These are phyloP conservation scores for Panus rudis DNA, from an alignment of 768 basidiomycete genomes.

Conservation along the genomic window DNA sequence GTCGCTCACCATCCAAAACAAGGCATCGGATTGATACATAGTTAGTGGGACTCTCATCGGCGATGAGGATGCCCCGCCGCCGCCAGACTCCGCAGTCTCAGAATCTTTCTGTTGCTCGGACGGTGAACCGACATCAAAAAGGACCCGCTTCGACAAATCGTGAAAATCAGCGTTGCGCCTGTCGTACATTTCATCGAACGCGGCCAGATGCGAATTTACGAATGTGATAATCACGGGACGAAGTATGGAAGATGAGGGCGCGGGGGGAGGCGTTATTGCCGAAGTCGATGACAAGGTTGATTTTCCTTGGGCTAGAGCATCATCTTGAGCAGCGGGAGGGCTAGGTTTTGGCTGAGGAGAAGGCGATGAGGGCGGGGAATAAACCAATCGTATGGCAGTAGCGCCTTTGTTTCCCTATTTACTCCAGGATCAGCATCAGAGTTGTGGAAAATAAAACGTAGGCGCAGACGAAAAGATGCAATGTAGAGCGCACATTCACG, in stretches of 20 bases:
- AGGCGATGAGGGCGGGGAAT: conserved; percentile 39
- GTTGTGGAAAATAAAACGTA: neutral
- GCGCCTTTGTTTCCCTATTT: conserved; percentile 80
- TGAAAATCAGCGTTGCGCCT: conserved; percentile 69
- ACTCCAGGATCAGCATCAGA: neutral
- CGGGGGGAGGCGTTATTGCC: no score
- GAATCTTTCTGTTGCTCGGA: conserved; percentile 13
- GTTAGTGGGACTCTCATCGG: conserved; percentile 17
- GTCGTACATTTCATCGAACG: conserved; percentile 74
- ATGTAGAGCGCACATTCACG: conserved; percentile 10
- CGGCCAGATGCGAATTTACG: conserved; percentile 78
- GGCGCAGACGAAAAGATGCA: conserved; percentile 2
- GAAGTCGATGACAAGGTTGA: no score
- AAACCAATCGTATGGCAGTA: conserved; percentile 55
- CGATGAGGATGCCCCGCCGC: conserved; percentile 1
- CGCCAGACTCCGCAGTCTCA: conserved; percentile 1
- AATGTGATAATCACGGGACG: conserved; percentile 55
- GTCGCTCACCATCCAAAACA: conserved; percentile 68
- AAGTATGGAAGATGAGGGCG: conserved; percentile 12
- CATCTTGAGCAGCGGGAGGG: no score
- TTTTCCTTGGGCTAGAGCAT: no score
- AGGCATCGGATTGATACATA: conserved; percentile 56
- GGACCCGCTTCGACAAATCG: conserved; percentile 54
- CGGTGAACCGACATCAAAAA: conserved; percentile 36
- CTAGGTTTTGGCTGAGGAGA: no score